phyloP scores from a whole-genome alignment of 2,329 filamentous ascomycete species.

The Colletotrichum chrysophilum region DNA sequence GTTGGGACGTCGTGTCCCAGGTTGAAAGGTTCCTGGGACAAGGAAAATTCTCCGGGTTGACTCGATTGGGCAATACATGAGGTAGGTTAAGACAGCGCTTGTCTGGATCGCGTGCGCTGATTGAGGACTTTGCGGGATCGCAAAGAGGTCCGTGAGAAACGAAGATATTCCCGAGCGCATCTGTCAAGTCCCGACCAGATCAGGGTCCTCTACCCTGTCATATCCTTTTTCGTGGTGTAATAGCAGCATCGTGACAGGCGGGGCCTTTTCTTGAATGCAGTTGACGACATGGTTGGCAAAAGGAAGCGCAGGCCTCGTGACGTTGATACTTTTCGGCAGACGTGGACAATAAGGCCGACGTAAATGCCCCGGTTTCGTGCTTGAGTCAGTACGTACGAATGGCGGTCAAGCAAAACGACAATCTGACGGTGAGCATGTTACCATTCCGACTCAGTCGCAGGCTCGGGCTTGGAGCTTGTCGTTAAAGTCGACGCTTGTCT shows the following conservation, averaged over 20 bases:
- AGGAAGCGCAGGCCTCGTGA: not conserved
- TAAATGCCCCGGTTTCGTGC: not conserved
- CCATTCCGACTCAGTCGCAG: not conserved
- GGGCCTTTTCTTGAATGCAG: not conserved
- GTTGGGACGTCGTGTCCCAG: not conserved
- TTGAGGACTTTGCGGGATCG: slow-evolving; percentile 24
- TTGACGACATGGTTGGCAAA: not conserved
- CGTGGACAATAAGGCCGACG: not conserved
- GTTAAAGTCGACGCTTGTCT: not conserved
- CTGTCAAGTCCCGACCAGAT: slow-evolving; percentile 1
- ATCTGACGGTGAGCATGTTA: not conserved
- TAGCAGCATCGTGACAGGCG: not conserved
- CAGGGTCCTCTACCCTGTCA: not conserved
- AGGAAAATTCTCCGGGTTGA: slow-evolving; percentile 30
- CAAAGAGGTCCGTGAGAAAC: slow-evolving; percentile 33
- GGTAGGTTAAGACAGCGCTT: slow-evolving; percentile 24
- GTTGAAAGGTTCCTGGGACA: not conserved
- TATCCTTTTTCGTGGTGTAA: not conserved
- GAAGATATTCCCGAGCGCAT: slow-evolving; percentile 35
- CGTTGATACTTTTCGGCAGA: not conserved
- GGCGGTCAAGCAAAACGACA: slow-evolving; percentile 6
- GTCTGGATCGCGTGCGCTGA: slow-evolving; percentile 17
- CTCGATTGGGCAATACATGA: slow-evolving; percentile 33
- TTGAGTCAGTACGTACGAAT: slow-evolving; percentile 12
- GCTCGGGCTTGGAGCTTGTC: not conserved